A percentile compares a stretch with the other conserved stretches of the same genome.
phyloP scores from a whole-genome alignment of 352 stramenopile genomes.

The Phytophthora pini region DNA sequence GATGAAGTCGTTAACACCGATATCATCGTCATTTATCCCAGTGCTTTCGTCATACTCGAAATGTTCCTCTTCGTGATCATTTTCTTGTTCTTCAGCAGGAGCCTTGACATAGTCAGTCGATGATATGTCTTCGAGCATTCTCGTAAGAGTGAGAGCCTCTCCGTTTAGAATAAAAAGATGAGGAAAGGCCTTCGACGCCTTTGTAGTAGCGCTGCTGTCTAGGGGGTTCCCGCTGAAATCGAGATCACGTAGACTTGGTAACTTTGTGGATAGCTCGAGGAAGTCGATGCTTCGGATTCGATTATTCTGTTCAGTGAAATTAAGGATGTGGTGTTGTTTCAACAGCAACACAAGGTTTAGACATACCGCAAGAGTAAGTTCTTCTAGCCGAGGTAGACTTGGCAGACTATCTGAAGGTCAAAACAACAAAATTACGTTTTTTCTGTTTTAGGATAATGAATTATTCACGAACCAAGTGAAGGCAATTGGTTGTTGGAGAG shows the following conservation, averaged over 20 bases:
- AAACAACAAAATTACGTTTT: background rate
- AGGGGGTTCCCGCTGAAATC: slow-evolving; percentile 50
- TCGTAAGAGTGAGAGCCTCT: slow-evolving; percentile 53
- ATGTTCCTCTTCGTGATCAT: background rate
- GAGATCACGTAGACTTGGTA: slow-evolving; percentile 60
- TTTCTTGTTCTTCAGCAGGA: background rate
- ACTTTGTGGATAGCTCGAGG: slow-evolving; percentile 35
- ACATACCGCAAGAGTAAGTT: slow-evolving; percentile 57
- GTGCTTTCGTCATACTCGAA: background rate
- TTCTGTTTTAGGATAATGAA: background rate
- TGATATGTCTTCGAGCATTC: slow-evolving; percentile 25
- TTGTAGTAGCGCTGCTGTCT: slow-evolving; percentile 16
- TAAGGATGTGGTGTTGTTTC: background rate
- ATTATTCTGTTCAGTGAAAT: slow-evolving; percentile 52
- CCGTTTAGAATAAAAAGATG: slow-evolving; percentile 61
- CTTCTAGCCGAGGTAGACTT: slow-evolving; percentile 50
- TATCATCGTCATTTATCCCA: slow-evolving; percentile 12
- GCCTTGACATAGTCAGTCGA: slow-evolving; percentile 6
- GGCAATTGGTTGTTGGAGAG: slow-evolving; percentile 56
- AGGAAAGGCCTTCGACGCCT: slow-evolving; percentile 40
- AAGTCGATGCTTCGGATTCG: slow-evolving; percentile 58
- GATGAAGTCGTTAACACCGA: slow-evolving; percentile 29
- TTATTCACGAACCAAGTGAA: slow-evolving; percentile 44
- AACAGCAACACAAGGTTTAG: background rate
- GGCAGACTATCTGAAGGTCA: slow-evolving; percentile 47